Conservation (phyloP, 1,284 basidiomycete species). For the Ceratobasidium theobromae region DNA sequence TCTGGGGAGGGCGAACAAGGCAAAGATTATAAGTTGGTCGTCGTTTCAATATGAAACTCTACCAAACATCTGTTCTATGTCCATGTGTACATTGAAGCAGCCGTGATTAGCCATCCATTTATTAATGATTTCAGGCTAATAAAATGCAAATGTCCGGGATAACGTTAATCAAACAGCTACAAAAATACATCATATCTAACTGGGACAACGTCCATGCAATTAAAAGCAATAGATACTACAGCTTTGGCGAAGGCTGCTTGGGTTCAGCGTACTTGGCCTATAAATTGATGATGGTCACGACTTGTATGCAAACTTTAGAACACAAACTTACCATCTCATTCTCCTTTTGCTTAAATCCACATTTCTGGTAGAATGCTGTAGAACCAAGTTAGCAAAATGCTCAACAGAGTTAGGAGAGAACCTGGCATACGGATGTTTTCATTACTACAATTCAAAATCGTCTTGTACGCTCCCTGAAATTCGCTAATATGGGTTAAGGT, state of each 20-base stretch:
- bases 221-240: not conserved
- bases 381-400: conserved; percentile 21
- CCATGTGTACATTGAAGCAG: not conserved
- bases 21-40: not conserved
- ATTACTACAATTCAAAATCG: conserved; percentile 92
- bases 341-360: conserved; percentile 86
- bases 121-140: not conserved
- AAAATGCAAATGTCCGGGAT: not conserved
- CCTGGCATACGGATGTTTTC: conserved; percentile 80
- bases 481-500: conserved; percentile 80
- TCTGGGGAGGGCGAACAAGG: not conserved
- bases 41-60: not conserved
- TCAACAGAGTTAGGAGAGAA: conserved; percentile 33
- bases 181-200: not conserved
- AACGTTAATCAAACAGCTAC: conserved; percentile 5
- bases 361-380: conserved; percentile 95
- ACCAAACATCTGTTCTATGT: not conserved
- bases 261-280: conserved; percentile 22
- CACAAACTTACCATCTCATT: conserved; percentile 73
- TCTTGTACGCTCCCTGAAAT: conserved; percentile 84
- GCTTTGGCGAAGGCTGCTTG: conserved; percentile 7
- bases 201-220: not conserved
- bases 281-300: not conserved
- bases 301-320: not conserved
- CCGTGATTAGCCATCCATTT: not conserved